Conservation (phyloP, 768 basidiomycete species). For the Hypsizygus marmoreus region DNA sequence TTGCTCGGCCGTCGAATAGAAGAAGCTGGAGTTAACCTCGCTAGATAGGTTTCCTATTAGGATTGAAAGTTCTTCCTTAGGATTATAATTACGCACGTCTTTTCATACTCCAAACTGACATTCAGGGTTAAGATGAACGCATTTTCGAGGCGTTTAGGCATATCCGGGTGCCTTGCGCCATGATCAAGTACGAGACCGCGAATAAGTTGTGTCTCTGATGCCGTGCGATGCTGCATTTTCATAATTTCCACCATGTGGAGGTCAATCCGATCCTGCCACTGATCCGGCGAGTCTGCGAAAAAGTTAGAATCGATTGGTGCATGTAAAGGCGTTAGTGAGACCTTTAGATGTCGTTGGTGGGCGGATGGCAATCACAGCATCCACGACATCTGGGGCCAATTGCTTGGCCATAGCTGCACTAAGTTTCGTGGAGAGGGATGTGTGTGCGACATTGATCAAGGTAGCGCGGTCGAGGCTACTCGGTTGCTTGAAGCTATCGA, state of each 20-base stretch:
- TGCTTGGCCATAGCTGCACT: conserved; percentile 79
- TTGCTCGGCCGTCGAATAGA: conserved; percentile 98
- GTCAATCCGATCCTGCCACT: conserved; percentile 89
- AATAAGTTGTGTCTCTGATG: conserved; percentile 94
- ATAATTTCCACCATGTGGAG: conserved; percentile 99
- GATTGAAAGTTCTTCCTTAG: conserved; percentile 12
- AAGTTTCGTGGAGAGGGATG: conserved; percentile 95
- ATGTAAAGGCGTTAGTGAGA: conserved; percentile 28
- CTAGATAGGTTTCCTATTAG: conserved; percentile 43
- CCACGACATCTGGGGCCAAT: conserved; percentile 90
- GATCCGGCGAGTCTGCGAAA: conserved; percentile 56
- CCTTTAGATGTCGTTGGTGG: conserved; percentile 66
- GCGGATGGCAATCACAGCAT: conserved; percentile 89
- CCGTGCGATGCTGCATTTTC: conserved; percentile 99
- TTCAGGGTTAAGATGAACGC: conserved; percentile 94
- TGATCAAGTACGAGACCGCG: conserved; percentile 97
- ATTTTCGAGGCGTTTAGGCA: conserved; percentile 98
- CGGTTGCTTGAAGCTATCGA: conserved; percentile 85
- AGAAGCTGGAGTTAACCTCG: conserved; percentile 99
- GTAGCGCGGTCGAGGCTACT: conserved; percentile 84
- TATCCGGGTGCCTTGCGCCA: conserved; percentile 96
- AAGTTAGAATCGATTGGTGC: conserved; percentile 10
- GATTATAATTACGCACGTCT: conserved; percentile 71
- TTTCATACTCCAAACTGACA: conserved; percentile 98
- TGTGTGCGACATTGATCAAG: conserved; percentile 90